These are phyloP conservation scores for Beauveria asiatica DNA, from an alignment of 2,329 filamentous ascomycete species.

Conservation along the genomic window DNA sequence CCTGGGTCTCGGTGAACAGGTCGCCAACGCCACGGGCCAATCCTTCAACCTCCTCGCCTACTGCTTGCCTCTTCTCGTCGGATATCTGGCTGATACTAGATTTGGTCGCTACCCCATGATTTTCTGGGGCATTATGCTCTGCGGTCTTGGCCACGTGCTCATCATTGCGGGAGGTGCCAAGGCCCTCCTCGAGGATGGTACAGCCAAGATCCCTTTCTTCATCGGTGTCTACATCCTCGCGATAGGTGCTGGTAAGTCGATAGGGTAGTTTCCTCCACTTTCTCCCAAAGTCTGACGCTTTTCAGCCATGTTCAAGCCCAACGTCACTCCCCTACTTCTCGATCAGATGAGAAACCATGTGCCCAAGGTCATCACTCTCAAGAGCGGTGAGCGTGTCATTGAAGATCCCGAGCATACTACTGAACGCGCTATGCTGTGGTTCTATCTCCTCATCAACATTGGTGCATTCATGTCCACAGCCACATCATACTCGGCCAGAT, in stretches of 20 bases:
- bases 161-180: constrained; percentile 52
- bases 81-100: constrained; percentile 56
- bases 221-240: constrained; percentile 48
- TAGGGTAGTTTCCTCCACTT: too few relatives aligned
- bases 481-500: constrained; percentile 44
- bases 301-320: constrained; percentile 60
- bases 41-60: constrained; percentile 52
- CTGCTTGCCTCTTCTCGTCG: constrained; percentile 44
- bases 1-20: constrained; percentile 40
- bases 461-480: constrained; percentile 44
- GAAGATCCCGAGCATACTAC: constrained; percentile 59
- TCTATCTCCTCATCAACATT: constrained; percentile 47
- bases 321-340: constrained; percentile 59
- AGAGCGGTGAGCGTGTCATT: constrained; percentile 55
- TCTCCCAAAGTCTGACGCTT: background rate
- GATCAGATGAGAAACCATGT: constrained; percentile 55
- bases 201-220: constrained; percentile 46
- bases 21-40: constrained; percentile 26
- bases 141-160: constrained; percentile 60
- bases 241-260: constrained; percentile 42
- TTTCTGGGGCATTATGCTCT: constrained; percentile 57
- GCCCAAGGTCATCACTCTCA: constrained; percentile 24
- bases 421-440: constrained; percentile 59
- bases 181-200: constrained; percentile 33
- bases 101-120: constrained; percentile 66